Evolutionary conservation across 2,329 filamentous ascomycete genomes (phyloP).

Genomic region (Cytospora paraplurivora): DNA sequence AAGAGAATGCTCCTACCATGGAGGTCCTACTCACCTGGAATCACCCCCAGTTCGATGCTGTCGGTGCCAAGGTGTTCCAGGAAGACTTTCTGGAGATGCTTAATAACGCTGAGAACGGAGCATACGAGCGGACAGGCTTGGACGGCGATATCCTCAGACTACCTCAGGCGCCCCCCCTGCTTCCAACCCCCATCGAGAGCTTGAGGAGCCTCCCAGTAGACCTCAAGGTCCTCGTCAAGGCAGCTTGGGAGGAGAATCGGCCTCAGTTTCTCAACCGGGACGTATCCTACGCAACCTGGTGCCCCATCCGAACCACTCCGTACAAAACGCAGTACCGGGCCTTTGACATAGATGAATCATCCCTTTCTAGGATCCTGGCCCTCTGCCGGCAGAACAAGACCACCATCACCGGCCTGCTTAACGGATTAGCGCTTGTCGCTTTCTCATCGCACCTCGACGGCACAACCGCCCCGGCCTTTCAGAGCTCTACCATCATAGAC

Average conservation of each 20-base stretch:
- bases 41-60: constrained; percentile 24
- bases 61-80: constrained; percentile 27
- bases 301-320: constrained; percentile 25
- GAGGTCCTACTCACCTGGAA: constrained; percentile 30
- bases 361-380: constrained; percentile 22
- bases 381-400: constrained; percentile 29
- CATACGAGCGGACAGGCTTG: constrained; percentile 31
- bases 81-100: constrained; percentile 36
- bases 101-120: constrained; percentile 30
- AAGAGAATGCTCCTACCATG: constrained; percentile 24
- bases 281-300: constrained; percentile 30
- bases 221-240: constrained; percentile 12
- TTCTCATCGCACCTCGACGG: constrained; percentile 23
- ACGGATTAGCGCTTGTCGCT: constrained; percentile 27
- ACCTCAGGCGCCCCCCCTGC: constrained; percentile 31
- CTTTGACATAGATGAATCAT: constrained; percentile 22
- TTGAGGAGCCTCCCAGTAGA: constrained; percentile 15
- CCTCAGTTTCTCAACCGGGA: constrained; percentile 27
- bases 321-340: constrained; percentile 24
- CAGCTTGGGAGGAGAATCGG: constrained; percentile 26
- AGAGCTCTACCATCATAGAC: constrained; percentile 28
- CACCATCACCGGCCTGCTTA: constrained; percentile 28
- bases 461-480: constrained; percentile 23
- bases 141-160: constrained; percentile 34
- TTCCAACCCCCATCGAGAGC: constrained; percentile 35